Evolutionary conservation across 2,329 filamentous ascomycete genomes (phyloP).

Genomic region (Colletotrichum sp.): DNA sequence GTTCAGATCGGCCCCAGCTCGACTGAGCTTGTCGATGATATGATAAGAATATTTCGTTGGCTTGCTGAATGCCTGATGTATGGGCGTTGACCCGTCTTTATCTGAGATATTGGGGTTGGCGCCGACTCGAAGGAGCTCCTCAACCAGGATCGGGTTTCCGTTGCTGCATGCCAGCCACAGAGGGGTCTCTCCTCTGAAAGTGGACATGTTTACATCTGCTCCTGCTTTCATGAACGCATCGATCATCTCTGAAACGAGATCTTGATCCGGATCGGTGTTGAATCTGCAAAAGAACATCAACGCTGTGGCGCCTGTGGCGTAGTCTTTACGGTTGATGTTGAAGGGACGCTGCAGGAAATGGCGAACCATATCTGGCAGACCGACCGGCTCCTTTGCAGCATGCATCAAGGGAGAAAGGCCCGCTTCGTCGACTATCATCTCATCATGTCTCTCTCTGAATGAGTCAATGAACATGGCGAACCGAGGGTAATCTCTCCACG

Average conservation of each 20-base stretch:
- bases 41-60: neutral
- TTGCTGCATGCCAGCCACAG: constrained; percentile 15
- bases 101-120: constrained; percentile 19
- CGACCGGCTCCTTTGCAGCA: constrained; percentile 9
- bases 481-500: neutral
- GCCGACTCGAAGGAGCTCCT: constrained; percentile 16
- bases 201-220: constrained; percentile 16
- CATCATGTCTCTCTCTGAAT: neutral
- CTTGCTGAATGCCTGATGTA: neutral
- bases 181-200: constrained; percentile 10
- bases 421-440: neutral
- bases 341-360: constrained; percentile 16
- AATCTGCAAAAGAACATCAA: constrained; percentile 11
- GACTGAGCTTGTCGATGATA: neutral
- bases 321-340: constrained; percentile 16
- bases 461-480: neutral
- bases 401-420: constrained; percentile 20
- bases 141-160: constrained; percentile 1
- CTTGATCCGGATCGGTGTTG: neutral
- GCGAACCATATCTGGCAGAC: constrained; percentile 15
- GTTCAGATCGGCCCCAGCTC: neutral
- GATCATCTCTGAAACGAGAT: neutral
- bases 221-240: constrained; percentile 17
- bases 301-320: neutral
- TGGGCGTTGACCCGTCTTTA: neutral